A percentile compares a stretch with the other conserved stretches of the same genome.
Conservation (phyloP, 495 filamentous ascomycete species). For the Podospora sp. region DNA sequence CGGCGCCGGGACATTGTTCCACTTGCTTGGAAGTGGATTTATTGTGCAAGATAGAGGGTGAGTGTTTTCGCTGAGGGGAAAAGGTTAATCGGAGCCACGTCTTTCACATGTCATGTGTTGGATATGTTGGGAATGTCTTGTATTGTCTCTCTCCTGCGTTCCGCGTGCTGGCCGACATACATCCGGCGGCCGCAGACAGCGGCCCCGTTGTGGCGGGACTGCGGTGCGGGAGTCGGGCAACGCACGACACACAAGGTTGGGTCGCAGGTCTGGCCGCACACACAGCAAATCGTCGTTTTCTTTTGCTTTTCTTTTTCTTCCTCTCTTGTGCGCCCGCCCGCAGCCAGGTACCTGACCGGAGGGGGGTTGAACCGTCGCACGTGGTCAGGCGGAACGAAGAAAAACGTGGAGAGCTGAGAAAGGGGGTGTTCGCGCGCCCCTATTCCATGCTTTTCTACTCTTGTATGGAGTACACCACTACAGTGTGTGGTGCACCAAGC, state of each 20-base stretch:
- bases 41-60: not conserved
- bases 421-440: not conserved
- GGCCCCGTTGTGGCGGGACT: not conserved
- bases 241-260: conserved; percentile 35
- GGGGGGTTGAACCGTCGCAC: not conserved
- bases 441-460: not conserved
- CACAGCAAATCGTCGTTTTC: not conserved
- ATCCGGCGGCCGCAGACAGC: not conserved
- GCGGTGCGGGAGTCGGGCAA: not conserved
- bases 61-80: not conserved
- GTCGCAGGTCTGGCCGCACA: conserved; percentile 33
- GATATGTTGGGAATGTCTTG: not conserved
- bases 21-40: not conserved
- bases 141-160: not conserved
- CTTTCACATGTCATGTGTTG: not conserved
- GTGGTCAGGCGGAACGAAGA: not conserved
- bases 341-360: not conserved
- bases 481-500: no score
- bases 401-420: not conserved
- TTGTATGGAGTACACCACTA: no score
- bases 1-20: not conserved
- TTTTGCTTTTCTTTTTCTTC: not conserved
- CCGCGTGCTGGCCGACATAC: not conserved
- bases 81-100: not conserved
- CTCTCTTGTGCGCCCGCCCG: not conserved